Percentiles rank a stretch among this genome's conserved stretches.
Conservation (phyloP, 345 rosid genomes). For the Ailanthus altissimus region DNA sequence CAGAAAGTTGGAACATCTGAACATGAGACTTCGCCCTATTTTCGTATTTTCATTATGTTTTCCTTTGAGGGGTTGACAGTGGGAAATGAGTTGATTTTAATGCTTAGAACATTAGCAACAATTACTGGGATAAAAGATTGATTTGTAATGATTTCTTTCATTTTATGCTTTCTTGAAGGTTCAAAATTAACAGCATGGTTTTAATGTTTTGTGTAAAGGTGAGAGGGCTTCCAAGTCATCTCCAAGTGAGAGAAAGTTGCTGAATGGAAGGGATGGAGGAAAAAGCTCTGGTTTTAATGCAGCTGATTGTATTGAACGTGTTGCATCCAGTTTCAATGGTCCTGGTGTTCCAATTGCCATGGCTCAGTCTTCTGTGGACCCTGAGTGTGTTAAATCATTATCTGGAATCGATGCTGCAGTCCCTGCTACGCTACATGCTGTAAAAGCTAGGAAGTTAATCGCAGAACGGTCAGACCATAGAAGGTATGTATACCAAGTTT, state of each 20-base stretch:
- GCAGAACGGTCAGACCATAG: slow-evolving; percentile 75
- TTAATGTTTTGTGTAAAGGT: slow-evolving; percentile 35
- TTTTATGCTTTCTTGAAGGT: neutral
- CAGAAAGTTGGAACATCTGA: neutral
- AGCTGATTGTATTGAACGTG: slow-evolving; percentile 48
- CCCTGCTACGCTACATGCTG: slow-evolving; percentile 46
- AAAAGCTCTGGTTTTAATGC: slow-evolving; percentile 49
- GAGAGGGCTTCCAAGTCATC: slow-evolving; percentile 40
- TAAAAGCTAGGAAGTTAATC: slow-evolving; percentile 61
- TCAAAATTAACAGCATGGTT: slow-evolving; percentile 8
- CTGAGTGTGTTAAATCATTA: slow-evolving; percentile 51
- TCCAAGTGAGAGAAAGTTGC: slow-evolving; percentile 43
- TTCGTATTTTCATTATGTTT: neutral
- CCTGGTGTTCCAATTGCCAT: slow-evolving; percentile 55
- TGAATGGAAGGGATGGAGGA: slow-evolving; percentile 45
- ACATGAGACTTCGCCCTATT: neutral
- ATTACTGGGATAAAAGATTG: neutral
- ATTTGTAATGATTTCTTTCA: neutral
- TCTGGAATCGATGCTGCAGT: slow-evolving; percentile 51
- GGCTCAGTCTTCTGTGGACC: slow-evolving; percentile 57
- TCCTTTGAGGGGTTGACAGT: neutral
- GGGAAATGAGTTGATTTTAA: neutral
- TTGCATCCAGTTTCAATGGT: slow-evolving; percentile 49
- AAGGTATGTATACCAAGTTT: slow-evolving; percentile 46
- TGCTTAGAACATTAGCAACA: neutral